Conservation (phyloP, 805 yeast species). For the Clavispora vitiphila region DNA sequence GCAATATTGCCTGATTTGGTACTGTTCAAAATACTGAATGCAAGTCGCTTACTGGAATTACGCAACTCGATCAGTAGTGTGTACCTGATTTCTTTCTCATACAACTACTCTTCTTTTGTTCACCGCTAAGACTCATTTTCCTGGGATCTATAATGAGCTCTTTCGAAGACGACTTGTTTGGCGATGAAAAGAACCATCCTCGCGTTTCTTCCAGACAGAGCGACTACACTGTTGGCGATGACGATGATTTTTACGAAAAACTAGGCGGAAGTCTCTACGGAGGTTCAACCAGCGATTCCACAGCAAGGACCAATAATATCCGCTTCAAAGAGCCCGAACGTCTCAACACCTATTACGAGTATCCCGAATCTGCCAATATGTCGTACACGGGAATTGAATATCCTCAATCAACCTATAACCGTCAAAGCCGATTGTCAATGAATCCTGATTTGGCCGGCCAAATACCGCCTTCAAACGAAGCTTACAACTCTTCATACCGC, state of each 20-base stretch:
- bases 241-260: conserved; percentile 15
- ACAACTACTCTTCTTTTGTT: neutral
- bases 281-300: conserved; percentile 2
- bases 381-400: neutral
- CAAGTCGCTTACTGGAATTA: neutral
- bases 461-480: neutral
- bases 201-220: conserved; percentile 1
- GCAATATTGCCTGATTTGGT: neutral
- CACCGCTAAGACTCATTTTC: neutral
- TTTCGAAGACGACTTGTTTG: conserved; percentile 16
- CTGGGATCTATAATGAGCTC: conserved; percentile 2
- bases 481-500: neutral
- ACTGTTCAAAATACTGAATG: neutral
- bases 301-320: neutral
- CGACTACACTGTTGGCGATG: conserved; percentile 8
- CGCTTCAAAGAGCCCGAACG: neutral
- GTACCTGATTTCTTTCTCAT: neutral
- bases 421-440: neutral
- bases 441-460: neutral
- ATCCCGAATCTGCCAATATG: neutral
- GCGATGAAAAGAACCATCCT: conserved; percentile 9
- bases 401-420: neutral
- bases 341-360: neutral
- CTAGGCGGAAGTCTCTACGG: conserved; percentile 15
- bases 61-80: neutral